Conservation (phyloP, 1,284 basidiomycete genomes). For the Rugiboletus extremiorientalis region DNA sequence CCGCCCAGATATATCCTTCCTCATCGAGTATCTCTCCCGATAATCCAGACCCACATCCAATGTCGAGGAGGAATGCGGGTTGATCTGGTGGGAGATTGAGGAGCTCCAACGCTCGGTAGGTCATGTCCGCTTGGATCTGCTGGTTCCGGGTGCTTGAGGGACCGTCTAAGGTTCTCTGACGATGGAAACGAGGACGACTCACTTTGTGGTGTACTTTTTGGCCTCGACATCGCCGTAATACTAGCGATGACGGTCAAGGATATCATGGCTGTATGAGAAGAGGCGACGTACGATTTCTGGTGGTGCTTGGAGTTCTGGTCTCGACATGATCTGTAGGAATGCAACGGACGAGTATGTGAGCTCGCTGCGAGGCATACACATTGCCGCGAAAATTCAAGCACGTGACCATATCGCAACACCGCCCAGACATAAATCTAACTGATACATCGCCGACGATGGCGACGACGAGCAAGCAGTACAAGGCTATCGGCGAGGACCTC, state of each 20-base stretch:
- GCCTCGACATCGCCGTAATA: conserved; percentile 98
- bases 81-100: conserved; percentile 79
- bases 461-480: conserved; percentile 77
- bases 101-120: conserved; percentile 91
- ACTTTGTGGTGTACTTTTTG: conserved; percentile 97
- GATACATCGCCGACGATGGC: conserved; percentile 46
- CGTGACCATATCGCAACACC: conserved; percentile 23
- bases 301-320: conserved; percentile 94
- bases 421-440: not conserved
- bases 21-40: conserved; percentile 97
- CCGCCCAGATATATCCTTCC: conserved; percentile 92
- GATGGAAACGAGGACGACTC: conserved; percentile 22
- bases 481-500: conserved; percentile 83
- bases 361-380: not conserved
- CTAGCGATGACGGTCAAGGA: conserved; percentile 42
- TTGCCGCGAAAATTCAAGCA: conserved; percentile 8
- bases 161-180: not conserved
- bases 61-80: conserved; percentile 87
- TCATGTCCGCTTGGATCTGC: conserved; percentile 98
- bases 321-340: conserved; percentile 71
- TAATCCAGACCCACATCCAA: conserved; percentile 98
- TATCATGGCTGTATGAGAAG: not conserved
- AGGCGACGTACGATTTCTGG: conserved; percentile 83
- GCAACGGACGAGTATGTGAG: too few relatives aligned
- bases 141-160: conserved; percentile 85